These are phyloP conservation scores for Alternaria atra DNA, from an alignment of 2,329 filamentous ascomycete genomes.

Conservation along the genomic window DNA sequence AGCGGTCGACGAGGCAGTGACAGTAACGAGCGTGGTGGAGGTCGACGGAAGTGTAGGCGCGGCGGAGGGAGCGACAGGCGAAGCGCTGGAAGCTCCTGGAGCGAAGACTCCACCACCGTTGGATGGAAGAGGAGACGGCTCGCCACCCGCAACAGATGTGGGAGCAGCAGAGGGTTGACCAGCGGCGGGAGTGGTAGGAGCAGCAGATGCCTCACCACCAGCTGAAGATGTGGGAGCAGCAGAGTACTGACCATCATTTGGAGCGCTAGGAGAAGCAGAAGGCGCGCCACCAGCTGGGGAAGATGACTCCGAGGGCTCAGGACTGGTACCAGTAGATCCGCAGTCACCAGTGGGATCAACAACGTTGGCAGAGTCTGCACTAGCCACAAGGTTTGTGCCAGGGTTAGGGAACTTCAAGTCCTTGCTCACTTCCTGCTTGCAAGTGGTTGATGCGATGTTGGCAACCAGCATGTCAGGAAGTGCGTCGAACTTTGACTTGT, in stretches of 20 bases:
- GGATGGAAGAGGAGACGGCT: slow-evolving; percentile 23
- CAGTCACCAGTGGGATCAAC: no score
- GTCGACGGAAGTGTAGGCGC: slow-evolving; percentile 29
- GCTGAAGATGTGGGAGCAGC: no score
- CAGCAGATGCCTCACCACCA: no score
- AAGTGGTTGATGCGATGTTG: no score
- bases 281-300: slow-evolving; percentile 27
- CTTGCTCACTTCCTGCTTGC: no score
- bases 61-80: slow-evolving; percentile 18
- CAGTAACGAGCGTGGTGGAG: slow-evolving; percentile 42
- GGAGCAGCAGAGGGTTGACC: slow-evolving; percentile 13
- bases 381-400: no score
- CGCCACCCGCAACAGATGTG: slow-evolving; percentile 3
- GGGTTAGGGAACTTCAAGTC: no score
- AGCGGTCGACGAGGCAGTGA: slow-evolving; percentile 29
- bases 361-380: no score
- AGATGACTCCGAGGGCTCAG: slow-evolving; percentile 25
- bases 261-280: slow-evolving; percentile 20
- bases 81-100: slow-evolving; percentile 32
- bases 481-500: no score
- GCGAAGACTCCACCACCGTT: slow-evolving; percentile 45
- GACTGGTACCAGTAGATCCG: slow-evolving; percentile 30
- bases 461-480: slow-evolving; percentile 81
- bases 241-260: slow-evolving; percentile 15
- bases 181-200: slow-evolving; percentile 1